These are phyloP conservation scores for Blastobotrys mokoenaii DNA, from an alignment of 805 yeast genomes.

Conservation along the genomic window DNA sequence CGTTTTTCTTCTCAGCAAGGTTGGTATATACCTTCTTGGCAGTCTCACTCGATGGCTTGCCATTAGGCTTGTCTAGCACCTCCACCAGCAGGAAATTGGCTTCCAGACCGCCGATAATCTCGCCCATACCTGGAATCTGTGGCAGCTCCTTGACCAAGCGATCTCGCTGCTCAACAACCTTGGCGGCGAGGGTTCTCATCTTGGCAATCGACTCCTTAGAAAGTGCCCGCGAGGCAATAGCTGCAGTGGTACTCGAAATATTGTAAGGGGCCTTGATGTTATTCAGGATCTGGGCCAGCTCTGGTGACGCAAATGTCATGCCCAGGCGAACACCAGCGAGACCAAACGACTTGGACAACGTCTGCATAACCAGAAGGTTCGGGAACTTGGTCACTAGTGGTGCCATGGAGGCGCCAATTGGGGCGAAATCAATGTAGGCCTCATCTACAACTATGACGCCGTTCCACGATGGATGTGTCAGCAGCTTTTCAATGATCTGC, in stretches of 20 bases:
- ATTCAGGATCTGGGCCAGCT: conserved; percentile 61
- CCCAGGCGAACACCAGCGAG: conserved; percentile 93
- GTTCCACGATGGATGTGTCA: conserved; percentile 46
- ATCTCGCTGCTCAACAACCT: conserved; percentile 48
- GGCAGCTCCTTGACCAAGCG: conserved; percentile 46
- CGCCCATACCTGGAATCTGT: conserved; percentile 55
- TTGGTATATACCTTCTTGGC: conserved; percentile 60
- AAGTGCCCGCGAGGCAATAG: conserved; percentile 68
- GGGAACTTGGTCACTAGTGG: conserved; percentile 76
- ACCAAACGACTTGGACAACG: conserved; percentile 91
- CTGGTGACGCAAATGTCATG: conserved; percentile 55
- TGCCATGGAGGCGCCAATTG: conserved; percentile 58
- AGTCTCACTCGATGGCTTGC: conserved; percentile 55
- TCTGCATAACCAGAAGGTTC: conserved; percentile 81
- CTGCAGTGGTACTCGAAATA: conserved; percentile 72
- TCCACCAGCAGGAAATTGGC: conserved; percentile 79
- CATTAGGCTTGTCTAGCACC: conserved; percentile 47
- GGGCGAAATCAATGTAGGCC: conserved; percentile 85
- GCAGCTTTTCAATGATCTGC: conserved; percentile 39
- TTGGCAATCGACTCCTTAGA: conserved; percentile 43
- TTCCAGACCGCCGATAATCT: conserved; percentile 74
- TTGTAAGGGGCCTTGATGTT: conserved; percentile 96
- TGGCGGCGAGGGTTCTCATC: conserved; percentile 49
- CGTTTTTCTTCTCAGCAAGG: conserved; percentile 63
- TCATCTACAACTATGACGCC: conserved; percentile 86